phyloP scores from a whole-genome alignment of 2,329 filamentous ascomycete genomes.

The Stagonosporopsis chrysanthemi region DNA sequence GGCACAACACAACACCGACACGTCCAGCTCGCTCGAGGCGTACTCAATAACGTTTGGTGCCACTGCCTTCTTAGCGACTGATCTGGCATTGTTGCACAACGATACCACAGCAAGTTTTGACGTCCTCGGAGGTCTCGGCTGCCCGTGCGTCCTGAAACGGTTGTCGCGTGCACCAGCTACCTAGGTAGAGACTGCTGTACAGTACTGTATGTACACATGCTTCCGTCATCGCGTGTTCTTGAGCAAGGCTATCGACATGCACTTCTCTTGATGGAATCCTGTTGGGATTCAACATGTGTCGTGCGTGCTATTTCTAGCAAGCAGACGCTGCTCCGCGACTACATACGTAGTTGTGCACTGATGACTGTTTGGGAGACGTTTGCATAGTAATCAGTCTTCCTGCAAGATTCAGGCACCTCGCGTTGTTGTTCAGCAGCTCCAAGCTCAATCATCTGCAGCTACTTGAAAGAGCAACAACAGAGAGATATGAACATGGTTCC shows the following conservation, averaged over 20 bases:
- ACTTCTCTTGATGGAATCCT: too few species aligned
- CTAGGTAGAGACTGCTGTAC: too few species aligned
- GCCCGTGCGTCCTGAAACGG: background rate
- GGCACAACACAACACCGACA: background rate
- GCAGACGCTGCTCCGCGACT: background rate
- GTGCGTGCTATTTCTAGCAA: background rate
- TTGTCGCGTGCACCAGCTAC: background rate
- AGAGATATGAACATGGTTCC: constrained; percentile 14
- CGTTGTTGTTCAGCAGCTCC: too few species aligned
- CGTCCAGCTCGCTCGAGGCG: background rate
- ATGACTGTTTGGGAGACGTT: too few species aligned
- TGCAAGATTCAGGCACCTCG: background rate
- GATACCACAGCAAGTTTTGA: background rate
- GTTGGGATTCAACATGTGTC: too few species aligned
- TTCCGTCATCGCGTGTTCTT: background rate
- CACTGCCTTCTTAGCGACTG: background rate
- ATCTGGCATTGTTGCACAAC: background rate
- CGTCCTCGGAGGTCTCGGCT: constrained; percentile 5
- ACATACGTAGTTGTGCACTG: background rate
- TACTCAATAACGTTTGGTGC: background rate
- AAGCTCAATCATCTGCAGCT: background rate
- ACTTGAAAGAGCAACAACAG: constrained; percentile 1
- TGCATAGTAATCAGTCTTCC: background rate
- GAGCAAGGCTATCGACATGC: too few species aligned
- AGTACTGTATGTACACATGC: constrained; percentile 1